Percentiles rank a stretch among this genome's conserved stretches.
Conservation (phyloP, 345 rosid genomes). For the Aquilaria malaccensis region DNA sequence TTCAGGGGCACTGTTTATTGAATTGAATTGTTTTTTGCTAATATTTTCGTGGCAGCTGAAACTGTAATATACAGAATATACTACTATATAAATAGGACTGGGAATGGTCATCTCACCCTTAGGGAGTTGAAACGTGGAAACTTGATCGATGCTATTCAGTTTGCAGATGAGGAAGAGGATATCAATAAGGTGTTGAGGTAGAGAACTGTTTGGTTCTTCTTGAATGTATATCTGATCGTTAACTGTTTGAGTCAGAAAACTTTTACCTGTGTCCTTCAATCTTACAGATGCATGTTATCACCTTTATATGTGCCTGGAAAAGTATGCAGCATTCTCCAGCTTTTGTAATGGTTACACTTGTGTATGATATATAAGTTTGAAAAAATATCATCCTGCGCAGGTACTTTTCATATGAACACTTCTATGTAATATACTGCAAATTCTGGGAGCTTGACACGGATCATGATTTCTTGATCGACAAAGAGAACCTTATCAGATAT, state of each 20-base stretch:
- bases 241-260: neutral
- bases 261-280: neutral
- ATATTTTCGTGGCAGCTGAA: constrained; percentile 59
- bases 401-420: constrained; percentile 95
- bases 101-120: constrained; percentile 79
- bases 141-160: constrained; percentile 78
- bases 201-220: constrained; percentile 10
- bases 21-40: constrained; percentile 15
- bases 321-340: no score
- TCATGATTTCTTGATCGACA: constrained; percentile 96
- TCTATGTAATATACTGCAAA: constrained; percentile 96
- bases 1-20: no score
- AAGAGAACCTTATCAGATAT: constrained; percentile 94
- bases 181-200: constrained; percentile 96
- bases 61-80: constrained; percentile 96
- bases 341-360: no score
- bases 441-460: constrained; percentile 99
- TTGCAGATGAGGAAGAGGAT: constrained; percentile 98
- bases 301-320: no score
- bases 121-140: constrained; percentile 95
- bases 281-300: no score
- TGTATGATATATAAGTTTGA: neutral
- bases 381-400: constrained; percentile 25
- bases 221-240: neutral
- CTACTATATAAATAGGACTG: constrained; percentile 85